Percentiles rank a stretch among this genome's conserved stretches.
Evolutionary conservation across 2,329 filamentous ascomycete species (phyloP).

Genomic region (Alternaria gaisen): DNA sequence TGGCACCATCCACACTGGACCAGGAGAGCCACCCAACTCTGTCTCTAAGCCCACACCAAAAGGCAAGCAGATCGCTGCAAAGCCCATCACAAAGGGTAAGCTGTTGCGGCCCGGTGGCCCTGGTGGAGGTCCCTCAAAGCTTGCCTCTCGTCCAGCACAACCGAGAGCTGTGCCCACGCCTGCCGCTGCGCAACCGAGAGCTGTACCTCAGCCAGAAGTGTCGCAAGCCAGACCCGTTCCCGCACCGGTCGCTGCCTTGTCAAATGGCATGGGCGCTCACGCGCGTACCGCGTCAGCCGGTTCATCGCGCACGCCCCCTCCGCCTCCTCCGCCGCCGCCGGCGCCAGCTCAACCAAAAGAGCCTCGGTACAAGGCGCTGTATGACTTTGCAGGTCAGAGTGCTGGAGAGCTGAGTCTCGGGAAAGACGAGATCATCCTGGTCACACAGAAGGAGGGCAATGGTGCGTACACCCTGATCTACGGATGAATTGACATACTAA

Average conservation of each 20-base stretch:
- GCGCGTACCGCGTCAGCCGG: conserved; percentile 52
- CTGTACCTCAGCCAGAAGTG: conserved; percentile 58
- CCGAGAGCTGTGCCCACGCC: conserved; percentile 45
- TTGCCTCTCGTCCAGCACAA: conserved; percentile 62
- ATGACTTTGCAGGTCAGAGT: conserved; percentile 87
- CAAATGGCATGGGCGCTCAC: conserved; percentile 56
- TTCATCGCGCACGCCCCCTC: conserved; percentile 55
- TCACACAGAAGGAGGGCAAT: conserved; percentile 94
- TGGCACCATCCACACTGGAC: conserved; percentile 84
- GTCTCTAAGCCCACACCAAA: conserved; percentile 85
- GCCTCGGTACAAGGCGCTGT: conserved; percentile 86
- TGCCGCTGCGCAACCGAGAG: conserved; percentile 52
- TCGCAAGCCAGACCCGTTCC: conserved; percentile 59
- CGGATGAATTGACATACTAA: conserved; percentile 25
- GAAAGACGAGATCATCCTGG: conserved; percentile 82
- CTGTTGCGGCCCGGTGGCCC: conserved; percentile 92
- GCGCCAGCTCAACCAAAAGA: conserved; percentile 69
- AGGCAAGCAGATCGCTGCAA: conserved; percentile 83
- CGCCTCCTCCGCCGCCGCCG: conserved; percentile 67
- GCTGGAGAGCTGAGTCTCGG: conserved; percentile 84
- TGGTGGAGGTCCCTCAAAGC: conserved; percentile 78
- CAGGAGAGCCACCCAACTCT: conserved; percentile 84
- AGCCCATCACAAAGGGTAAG: conserved; percentile 92
- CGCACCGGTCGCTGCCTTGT: conserved; percentile 63
- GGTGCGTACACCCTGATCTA: conserved; percentile 65